A percentile compares a stretch with the other conserved stretches of the same genome.
Evolutionary conservation across 805 yeast species (phyloP).

Genomic region (Ogataea neopini): DNA sequence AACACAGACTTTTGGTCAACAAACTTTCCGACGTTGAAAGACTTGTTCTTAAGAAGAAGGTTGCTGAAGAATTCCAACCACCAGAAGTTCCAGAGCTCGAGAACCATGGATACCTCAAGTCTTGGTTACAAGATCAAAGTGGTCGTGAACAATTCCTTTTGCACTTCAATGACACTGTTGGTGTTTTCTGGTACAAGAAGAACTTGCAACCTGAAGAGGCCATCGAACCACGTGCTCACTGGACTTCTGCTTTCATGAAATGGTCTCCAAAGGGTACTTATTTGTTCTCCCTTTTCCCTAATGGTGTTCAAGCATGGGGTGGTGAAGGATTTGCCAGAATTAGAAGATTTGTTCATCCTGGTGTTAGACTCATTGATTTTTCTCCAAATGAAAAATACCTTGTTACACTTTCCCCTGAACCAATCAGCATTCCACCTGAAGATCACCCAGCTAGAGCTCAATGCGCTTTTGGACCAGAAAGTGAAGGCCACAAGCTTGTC

Average conservation of each 20-base stretch:
- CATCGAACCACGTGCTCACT: slow-evolving; percentile 75
- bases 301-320: slow-evolving; percentile 97
- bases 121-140: slow-evolving; percentile 86
- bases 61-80: slow-evolving; percentile 61
- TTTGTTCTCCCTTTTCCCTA: slow-evolving; percentile 84
- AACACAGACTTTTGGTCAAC: slow-evolving; percentile 86
- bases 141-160: slow-evolving; percentile 90
- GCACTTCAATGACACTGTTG: slow-evolving; percentile 78
- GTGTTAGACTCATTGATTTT: slow-evolving; percentile 85
- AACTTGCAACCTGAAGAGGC: slow-evolving; percentile 72
- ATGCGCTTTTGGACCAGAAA: slow-evolving; percentile 83
- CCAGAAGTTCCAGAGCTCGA: slow-evolving; percentile 74
- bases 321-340: slow-evolving; percentile 75
- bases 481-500: slow-evolving; percentile 90
- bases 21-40: slow-evolving; percentile 80
- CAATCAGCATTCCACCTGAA: slow-evolving; percentile 70
- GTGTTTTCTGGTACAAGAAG: slow-evolving; percentile 81
- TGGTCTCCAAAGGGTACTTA: slow-evolving; percentile 95
- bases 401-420: slow-evolving; percentile 86
- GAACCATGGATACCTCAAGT: slow-evolving; percentile 76
- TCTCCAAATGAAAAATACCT: slow-evolving; percentile 90
- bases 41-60: slow-evolving; percentile 64
- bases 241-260: slow-evolving; percentile 85
- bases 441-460: slow-evolving; percentile 61
- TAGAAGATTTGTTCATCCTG: slow-evolving; percentile 81